phyloP scores from a whole-genome alignment of 305 asterid species.

The Fraxinus xanthoxyloides region DNA sequence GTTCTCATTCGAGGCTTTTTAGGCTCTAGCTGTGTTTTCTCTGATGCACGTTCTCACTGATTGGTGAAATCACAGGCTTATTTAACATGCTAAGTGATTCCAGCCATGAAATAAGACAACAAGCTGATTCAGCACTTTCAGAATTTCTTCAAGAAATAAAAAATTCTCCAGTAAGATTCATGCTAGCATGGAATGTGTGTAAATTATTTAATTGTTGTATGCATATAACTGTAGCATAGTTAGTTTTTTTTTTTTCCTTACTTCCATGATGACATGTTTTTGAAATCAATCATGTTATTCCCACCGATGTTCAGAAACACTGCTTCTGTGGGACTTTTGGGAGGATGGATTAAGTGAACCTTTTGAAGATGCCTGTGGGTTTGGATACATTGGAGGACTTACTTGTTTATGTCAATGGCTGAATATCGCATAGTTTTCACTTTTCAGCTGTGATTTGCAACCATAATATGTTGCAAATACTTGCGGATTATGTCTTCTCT shows the following conservation, averaged over 20 bases:
- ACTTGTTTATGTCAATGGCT: neutral
- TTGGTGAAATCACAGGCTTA: conserved; percentile 60
- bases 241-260: neutral
- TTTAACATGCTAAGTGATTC: conserved; percentile 98
- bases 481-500: neutral
- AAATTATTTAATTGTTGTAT: conserved; percentile 13
- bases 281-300: neutral
- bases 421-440: neutral
- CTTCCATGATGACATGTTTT: no score
- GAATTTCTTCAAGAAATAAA: conserved; percentile 99
- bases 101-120: conserved; percentile 99
- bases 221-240: conserved; percentile 18
- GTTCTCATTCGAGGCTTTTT: conserved; percentile 19
- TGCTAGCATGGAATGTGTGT: conserved; percentile 15
- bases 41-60: conserved; percentile 23
- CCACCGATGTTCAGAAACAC: conserved; percentile 1
- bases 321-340: conserved; percentile 19
- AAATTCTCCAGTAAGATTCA: conserved; percentile 89
- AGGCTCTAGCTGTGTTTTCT: conserved; percentile 16
- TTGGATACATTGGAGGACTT: conserved; percentile 10
- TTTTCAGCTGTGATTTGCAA: neutral
- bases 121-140: conserved; percentile 99
- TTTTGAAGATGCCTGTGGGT: neutral
- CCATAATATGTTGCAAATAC: conserved; percentile 7
- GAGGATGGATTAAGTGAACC: conserved; percentile 14